Base-by-base conservation (phyloP, 805 yeast genomes). In the Torulaspora indica region DNA sequence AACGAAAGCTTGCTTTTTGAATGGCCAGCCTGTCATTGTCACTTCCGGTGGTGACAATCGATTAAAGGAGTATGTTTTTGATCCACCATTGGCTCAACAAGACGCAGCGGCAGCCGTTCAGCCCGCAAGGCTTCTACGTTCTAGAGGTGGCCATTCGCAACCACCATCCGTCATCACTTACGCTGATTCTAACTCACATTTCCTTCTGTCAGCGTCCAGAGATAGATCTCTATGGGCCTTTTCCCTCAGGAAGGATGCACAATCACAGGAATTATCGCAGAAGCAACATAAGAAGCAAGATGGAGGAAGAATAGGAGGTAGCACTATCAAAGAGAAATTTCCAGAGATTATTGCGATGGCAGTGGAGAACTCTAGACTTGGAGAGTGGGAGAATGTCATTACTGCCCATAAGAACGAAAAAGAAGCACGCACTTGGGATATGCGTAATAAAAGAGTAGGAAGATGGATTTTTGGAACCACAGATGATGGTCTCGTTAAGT, bases 121-220 rank as follows among this genome's bases (percentile, higher is more conserved):
- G 9, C 95, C 96, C 1, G 98, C 98, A 34, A 81, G 98, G 59
- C 79, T 82, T 48, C 72, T 95, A 56, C 79, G 98, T 63, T 85
- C 95, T 1, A 78, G 98, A 61, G 98, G 97, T 56, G 99, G 99
- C n/a, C 98, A 93, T 63, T 79, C 95, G 3, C 83, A 85, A 24
- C 95, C 98, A 3, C 95, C 98, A 2, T 73, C 83, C 0, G 61
- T 78, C 4, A 78, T 93, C 32, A 69, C 71, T 18, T 93, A 93
- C 65, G 86, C 95, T 4, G 84, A 85, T 54, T 80, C 79, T 39
- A 79, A 79, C 37, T 80, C 95, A 2, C 98, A 95, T 66, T 86
- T 80, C 64, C 60, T 95, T 8, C 73, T 86, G 42, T 86, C 96
- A 41, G 95, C 95, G 1, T 86, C 97, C 0, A 75, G 81, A 51